A percentile compares a stretch with the other conserved stretches of the same genome.
These are phyloP conservation scores for Cladophialophora immunda DNA, from an alignment of 2,329 filamentous ascomycete species.

Conservation along the genomic window DNA sequence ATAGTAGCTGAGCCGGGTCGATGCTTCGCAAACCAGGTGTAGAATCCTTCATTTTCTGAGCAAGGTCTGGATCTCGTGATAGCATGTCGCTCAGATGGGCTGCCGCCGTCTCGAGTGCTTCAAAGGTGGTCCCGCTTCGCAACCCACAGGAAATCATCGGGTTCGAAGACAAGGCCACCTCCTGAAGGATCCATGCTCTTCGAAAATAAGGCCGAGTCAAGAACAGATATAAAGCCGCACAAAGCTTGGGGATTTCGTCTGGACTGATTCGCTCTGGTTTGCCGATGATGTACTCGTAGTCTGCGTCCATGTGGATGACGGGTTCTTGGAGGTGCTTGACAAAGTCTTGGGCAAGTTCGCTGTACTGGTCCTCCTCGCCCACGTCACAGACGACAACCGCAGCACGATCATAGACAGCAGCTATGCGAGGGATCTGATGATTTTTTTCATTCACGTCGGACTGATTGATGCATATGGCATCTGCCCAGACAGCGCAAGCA, in stretches of 20 bases:
- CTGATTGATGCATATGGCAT: constrained; percentile 32
- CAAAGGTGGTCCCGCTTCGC: constrained; percentile 1
- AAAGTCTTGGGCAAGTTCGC: constrained; percentile 23
- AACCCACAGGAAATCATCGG: constrained; percentile 32
- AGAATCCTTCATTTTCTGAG: constrained; percentile 10
- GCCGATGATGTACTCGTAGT: constrained; percentile 10
- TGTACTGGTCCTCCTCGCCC: constrained; percentile 27
- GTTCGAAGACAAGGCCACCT: constrained; percentile 34
- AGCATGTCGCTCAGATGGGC: constrained; percentile 19
- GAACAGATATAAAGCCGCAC: constrained; percentile 28
- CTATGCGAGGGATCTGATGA: constrained; percentile 30
- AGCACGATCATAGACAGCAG: constrained; percentile 27
- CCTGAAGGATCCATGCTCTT: constrained; percentile 38
- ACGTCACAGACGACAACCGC: constrained; percentile 33
- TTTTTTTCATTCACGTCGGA: constrained; percentile 27
- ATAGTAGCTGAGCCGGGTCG: background rate
- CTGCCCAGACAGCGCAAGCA: constrained; percentile 30
- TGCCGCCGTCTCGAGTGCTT: constrained; percentile 12
- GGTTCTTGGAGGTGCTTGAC: constrained; percentile 28
- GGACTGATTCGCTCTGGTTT: constrained; percentile 15
- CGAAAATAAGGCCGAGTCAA: constrained; percentile 37
- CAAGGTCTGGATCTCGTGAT: background rate
- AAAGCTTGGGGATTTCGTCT: constrained; percentile 18
- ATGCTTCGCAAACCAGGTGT: constrained; percentile 1
- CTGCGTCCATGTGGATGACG: constrained; percentile 6